Conservation (phyloP, 441 rosid genomes). For the Jatropha multifida region DNA sequence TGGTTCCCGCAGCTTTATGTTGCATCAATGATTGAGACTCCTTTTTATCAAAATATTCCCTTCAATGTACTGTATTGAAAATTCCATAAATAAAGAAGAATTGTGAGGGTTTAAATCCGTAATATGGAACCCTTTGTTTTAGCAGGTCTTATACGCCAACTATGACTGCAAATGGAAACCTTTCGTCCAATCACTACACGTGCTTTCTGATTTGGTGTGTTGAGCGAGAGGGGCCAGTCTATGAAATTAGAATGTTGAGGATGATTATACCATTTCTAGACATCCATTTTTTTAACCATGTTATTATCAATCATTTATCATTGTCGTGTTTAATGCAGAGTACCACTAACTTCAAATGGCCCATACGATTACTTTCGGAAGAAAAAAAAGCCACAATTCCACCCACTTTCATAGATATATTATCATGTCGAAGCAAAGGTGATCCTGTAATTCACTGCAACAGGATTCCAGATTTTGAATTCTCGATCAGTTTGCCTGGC, state of each 20-base stretch:
- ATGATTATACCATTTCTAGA: conserved; percentile 14
- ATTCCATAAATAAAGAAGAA: too few species aligned
- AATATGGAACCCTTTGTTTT: background rate
- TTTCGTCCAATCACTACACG: conserved; percentile 25
- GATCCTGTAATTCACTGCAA: background rate
- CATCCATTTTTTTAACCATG: background rate
- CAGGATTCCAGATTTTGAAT: too few species aligned
- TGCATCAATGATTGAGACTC: conserved; percentile 22
- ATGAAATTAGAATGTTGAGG: background rate
- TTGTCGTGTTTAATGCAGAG: background rate
- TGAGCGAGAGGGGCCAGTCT: background rate
- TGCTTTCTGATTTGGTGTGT: conserved; percentile 21
- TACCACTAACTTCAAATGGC: conserved; percentile 14
- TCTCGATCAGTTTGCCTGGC: too few species aligned
- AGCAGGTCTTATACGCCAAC: conserved; percentile 9
- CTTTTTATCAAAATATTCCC: background rate
- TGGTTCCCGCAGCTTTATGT: conserved; percentile 22
- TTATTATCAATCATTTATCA: conserved; percentile 19
- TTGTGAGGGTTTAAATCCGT: too few species aligned
- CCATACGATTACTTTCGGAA: conserved; percentile 2
- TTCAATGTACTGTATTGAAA: too few species aligned
- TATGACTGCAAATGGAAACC: conserved; percentile 6
- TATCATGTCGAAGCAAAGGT: background rate
- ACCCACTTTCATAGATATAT: background rate
- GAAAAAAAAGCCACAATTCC: conserved; percentile 1